These are phyloP conservation scores for Epicoccum sorghinum DNA, from an alignment of 2,329 filamentous ascomycete genomes.

Conservation along the genomic window DNA sequence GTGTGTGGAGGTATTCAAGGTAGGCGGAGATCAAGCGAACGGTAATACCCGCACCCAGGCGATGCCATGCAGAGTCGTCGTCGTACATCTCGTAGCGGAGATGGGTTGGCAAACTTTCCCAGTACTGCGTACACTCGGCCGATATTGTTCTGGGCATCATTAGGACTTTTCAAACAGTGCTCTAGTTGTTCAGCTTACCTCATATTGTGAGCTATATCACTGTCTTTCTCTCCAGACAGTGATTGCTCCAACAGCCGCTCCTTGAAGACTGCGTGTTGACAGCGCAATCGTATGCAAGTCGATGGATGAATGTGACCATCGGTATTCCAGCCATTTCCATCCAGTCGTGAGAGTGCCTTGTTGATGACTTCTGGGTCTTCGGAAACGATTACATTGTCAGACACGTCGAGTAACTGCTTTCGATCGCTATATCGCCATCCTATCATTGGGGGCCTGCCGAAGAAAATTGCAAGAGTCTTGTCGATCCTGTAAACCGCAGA, in stretches of 20 bases:
- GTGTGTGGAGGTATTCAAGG: slow-evolving; percentile 42
- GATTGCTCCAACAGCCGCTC: slow-evolving; percentile 42
- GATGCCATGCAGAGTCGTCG: slow-evolving; percentile 39
- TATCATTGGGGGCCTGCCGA: slow-evolving; percentile 46
- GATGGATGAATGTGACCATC: slow-evolving; percentile 34
- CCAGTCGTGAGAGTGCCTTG: slow-evolving; percentile 34
- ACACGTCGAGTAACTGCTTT: slow-evolving; percentile 39
- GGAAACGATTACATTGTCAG: slow-evolving; percentile 33
- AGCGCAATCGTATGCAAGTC: slow-evolving; percentile 37
- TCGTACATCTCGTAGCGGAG: slow-evolving; percentile 45
- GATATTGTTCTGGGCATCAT: slow-evolving; percentile 33
- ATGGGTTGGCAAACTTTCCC: slow-evolving; percentile 38
- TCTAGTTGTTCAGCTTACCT: slow-evolving; percentile 24
- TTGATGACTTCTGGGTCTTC: slow-evolving; percentile 35
- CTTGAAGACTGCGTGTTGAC: slow-evolving; percentile 35
- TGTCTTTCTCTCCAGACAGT: slow-evolving; percentile 39
- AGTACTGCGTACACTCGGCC: slow-evolving; percentile 32
- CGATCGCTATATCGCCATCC: slow-evolving; percentile 41
- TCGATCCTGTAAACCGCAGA: slow-evolving; percentile 39
- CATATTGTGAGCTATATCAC: slow-evolving; percentile 36
- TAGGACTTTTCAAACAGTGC: background rate
- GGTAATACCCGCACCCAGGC: slow-evolving; percentile 29
- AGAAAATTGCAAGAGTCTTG: slow-evolving; percentile 44
- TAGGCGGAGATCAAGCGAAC: slow-evolving; percentile 41
- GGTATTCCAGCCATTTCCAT: slow-evolving; percentile 41